Evolutionary conservation across 345 rosid species (phyloP).

Genomic region (Raphanus raphanistrum): DNA sequence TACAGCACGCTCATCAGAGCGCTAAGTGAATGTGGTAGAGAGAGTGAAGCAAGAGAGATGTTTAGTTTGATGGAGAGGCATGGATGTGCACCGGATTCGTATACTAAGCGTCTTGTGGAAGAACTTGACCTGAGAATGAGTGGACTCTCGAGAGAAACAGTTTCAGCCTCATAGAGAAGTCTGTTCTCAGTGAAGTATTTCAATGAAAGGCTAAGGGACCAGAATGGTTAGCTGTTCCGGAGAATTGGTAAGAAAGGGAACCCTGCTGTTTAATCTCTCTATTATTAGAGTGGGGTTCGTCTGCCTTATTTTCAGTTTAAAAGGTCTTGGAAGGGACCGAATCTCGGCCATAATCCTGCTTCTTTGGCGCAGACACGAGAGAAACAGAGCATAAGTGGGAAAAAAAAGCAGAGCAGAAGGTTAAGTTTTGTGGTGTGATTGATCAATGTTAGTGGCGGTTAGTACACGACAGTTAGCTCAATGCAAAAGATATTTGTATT

Average conservation of each 20-base stretch:
- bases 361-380: background rate
- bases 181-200: background rate
- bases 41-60: constrained; percentile 60
- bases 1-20: constrained; percentile 57
- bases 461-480: constrained; percentile 11
- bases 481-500: background rate
- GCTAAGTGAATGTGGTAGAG: constrained; percentile 52
- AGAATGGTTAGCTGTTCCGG: background rate
- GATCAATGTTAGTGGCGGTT: background rate
- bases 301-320: no score
- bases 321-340: no score
- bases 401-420: background rate
- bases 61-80: constrained; percentile 57
- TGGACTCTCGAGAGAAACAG: constrained; percentile 9
- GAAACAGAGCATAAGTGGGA: background rate
- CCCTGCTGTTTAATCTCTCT: no score
- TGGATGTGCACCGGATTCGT: constrained; percentile 63
- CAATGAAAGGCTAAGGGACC: background rate
- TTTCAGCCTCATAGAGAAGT: constrained; percentile 21
- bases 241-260: no score
- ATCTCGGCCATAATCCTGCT: no score
- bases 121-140: constrained; percentile 33
- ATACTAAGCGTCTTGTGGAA: constrained; percentile 48
- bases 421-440: background rate
- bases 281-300: no score